A percentile compares a stretch with the other conserved stretches of the same genome.
Conservation (phyloP, 148 eudicot species). For the Vaccinium darrowii region DNA sequence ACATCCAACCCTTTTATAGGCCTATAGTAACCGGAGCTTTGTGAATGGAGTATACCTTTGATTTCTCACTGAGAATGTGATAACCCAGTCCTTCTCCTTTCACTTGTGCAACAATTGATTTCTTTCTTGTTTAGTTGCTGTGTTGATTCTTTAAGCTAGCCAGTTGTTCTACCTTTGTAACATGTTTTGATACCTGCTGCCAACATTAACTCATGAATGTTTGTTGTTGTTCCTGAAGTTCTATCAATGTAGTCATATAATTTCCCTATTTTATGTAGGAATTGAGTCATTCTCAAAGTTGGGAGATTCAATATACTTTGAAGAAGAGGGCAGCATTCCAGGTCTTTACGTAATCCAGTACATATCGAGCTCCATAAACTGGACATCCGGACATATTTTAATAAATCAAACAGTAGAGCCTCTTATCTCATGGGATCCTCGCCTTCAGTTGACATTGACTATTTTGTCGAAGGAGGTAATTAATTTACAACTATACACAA, state of each 20-base stretch:
- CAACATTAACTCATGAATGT: neutral
- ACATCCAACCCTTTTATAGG: neutral
- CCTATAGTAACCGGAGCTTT: neutral
- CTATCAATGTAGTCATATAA: neutral
- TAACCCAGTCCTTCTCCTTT: neutral
- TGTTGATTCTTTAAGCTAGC: neutral
- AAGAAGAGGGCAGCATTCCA: conserved; percentile 53
- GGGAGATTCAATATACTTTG: conserved; percentile 96
- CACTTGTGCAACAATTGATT: neutral
- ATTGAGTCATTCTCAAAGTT: conserved; percentile 90
- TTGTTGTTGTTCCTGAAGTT: neutral
- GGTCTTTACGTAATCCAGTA: conserved; percentile 80
- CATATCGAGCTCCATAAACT: conserved; percentile 68
- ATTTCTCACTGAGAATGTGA: neutral
- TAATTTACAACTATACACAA: neutral
- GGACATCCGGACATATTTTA: conserved; percentile 59
- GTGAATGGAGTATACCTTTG: neutral
- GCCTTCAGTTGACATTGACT: conserved; percentile 49
- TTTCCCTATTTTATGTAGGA: conserved; percentile 36
- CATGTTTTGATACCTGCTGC: neutral
- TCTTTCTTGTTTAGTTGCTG: conserved; percentile 4
- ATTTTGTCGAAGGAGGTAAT: conserved; percentile 42
- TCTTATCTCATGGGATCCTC: conserved; percentile 66
- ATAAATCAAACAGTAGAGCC: conserved; percentile 59
- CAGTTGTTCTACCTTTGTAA: neutral